Base-by-base conservation (phyloP, 371 early-diverging fungal species). In the Smittium culicis region DNA sequence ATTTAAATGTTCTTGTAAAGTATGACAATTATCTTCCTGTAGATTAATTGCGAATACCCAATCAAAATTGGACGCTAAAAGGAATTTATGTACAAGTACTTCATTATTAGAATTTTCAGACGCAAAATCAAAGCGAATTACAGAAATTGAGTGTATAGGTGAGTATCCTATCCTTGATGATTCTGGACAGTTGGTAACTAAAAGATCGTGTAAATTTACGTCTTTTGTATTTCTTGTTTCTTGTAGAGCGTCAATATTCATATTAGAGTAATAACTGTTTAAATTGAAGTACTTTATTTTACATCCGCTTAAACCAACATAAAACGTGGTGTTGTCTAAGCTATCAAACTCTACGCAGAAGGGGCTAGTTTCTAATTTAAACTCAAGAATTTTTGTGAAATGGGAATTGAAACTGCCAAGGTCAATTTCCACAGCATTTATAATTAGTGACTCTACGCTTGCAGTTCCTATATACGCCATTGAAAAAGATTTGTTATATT, bases 161-260 rank as follows among this genome's bases (percentile, higher is more conserved):
- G 62, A 62, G 30, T 62, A 62, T 35, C 62, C 62, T 62, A 62
- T 35, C 5, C 3, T 62, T 20, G n/a, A n/a, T 34, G 62, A 62
- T 62, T 35, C 62, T 5, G 62, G 14, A 25, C 27, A 34, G 25
- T 34, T 34, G 5, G 24, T 29, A 31, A 35, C 30, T 25, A 59
- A 27, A 5, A 32, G 60, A 59, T 32, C 32, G 11, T 5, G 16
- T 59, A 59, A 27, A 25, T 32, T 59, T n/a, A n/a, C n/a, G n/a
- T n/a, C n/a, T n/a, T n/a, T n/a, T n/a, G n/a, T n/a, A n/a, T n/a
- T n/a, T n/a, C n/a, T n/a, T 5, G 5, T 59, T 27, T 59, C 25
- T 45, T 45, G 45, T 5, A 11, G 45, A 5, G 45, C 5, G 20
- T 5, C 45, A 45, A 20, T 20, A 11, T 11, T 20, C 45, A 45